These are phyloP conservation scores for Raffaelea arxii DNA, from an alignment of 2,329 filamentous ascomycete genomes.

Conservation along the genomic window DNA sequence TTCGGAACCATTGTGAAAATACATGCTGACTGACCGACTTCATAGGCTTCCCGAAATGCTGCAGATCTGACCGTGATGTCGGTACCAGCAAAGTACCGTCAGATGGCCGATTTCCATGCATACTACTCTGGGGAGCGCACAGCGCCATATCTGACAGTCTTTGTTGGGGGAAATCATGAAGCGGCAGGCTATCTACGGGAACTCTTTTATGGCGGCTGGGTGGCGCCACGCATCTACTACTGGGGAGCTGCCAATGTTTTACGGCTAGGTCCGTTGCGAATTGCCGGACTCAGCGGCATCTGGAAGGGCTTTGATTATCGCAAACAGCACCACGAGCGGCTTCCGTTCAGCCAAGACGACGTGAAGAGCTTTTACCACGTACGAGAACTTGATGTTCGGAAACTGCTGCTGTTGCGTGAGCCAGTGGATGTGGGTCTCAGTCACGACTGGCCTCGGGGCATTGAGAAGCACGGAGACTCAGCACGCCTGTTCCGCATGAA, in stretches of 20 bases:
- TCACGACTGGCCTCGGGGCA: slow-evolving; percentile 85
- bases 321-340: slow-evolving; percentile 71
- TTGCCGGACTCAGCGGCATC: slow-evolving; percentile 85
- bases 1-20: not conserved
- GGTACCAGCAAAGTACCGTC: slow-evolving; percentile 78
- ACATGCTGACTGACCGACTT: slow-evolving; percentile 8
- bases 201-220: slow-evolving; percentile 94
- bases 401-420: slow-evolving; percentile 72
- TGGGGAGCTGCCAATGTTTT: slow-evolving; percentile 87
- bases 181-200: slow-evolving; percentile 85
- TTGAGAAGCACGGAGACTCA: slow-evolving; percentile 70
- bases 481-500: slow-evolving; percentile 63
- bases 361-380: slow-evolving; percentile 81
- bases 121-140: slow-evolving; percentile 75
- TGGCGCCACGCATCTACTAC: slow-evolving; percentile 94
- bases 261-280: slow-evolving; percentile 72
- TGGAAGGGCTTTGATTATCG: slow-evolving; percentile 88
- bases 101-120: slow-evolving; percentile 83
- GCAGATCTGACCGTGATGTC: slow-evolving; percentile 82
- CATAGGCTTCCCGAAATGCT: slow-evolving; percentile 70
- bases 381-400: slow-evolving; percentile 81
- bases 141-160: slow-evolving; percentile 84
- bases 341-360: slow-evolving; percentile 73
- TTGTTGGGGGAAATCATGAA: slow-evolving; percentile 93
- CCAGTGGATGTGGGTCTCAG: slow-evolving; percentile 88